These are phyloP conservation scores for Exobasidium cylindrosporum DNA, from an alignment of 1,284 basidiomycete species.

Conservation along the genomic window DNA sequence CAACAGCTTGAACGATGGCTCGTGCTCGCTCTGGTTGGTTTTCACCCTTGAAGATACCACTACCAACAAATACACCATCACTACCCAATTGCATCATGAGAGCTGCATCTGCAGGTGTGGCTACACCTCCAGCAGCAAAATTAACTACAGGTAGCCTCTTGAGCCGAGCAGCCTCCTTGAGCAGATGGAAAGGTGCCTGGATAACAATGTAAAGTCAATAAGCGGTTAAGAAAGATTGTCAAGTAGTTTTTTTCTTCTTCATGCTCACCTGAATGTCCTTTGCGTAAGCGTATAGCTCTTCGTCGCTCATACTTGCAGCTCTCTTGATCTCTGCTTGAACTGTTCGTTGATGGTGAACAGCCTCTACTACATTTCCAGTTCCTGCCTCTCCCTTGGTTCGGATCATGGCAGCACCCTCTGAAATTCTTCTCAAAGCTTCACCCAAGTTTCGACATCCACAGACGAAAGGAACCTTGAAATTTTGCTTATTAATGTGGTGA, in stretches of 20 bases:
- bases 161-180: conserved; percentile 91
- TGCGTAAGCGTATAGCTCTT: conserved; percentile 90
- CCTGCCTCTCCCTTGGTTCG: conserved; percentile 68
- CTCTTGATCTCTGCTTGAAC: conserved; percentile 81
- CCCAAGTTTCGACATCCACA: conserved; percentile 65
- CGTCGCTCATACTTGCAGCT: conserved; percentile 77
- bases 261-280: conserved; percentile 64
- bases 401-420: conserved; percentile 70
- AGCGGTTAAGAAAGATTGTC: too few relatives aligned
- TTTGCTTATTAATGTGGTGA: conserved; percentile 61
- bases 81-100: conserved; percentile 99
- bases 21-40: conserved; percentile 90
- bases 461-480: conserved; percentile 68
- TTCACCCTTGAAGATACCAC: conserved; percentile 63
- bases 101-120: conserved; percentile 95
- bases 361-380: conserved; percentile 94
- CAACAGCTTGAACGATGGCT: conserved; percentile 97
- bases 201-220: too few relatives aligned
- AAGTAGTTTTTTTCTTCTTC: too few relatives aligned
- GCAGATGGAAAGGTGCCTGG: conserved; percentile 84
- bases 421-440: conserved; percentile 92
- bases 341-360: conserved; percentile 81
- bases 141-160: conserved; percentile 86
- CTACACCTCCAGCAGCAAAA: conserved; percentile 79
- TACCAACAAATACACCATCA: conserved; percentile 71